phyloP scores from a whole-genome alignment of 2,329 filamentous ascomycete species.

The Colletotrichum lini region DNA sequence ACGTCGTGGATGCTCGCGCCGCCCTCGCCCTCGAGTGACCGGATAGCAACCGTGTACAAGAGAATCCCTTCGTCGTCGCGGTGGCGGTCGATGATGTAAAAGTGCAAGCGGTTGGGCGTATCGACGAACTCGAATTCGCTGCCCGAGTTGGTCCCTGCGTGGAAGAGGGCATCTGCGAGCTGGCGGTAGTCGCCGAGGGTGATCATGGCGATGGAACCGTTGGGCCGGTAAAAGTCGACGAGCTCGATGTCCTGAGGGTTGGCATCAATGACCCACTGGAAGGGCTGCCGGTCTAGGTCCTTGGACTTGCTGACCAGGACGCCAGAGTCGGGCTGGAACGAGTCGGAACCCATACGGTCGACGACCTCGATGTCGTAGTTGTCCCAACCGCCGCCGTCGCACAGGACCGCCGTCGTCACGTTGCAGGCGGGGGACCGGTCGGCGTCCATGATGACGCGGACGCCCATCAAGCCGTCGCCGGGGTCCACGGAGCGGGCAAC shows the following conservation, averaged over 20 bases:
- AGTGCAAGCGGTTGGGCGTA: constrained; percentile 62
- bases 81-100: constrained; percentile 62
- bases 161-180: constrained; percentile 67
- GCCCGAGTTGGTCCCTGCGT: constrained; percentile 66
- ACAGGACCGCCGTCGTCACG: constrained; percentile 58
- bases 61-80: constrained; percentile 60
- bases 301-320: constrained; percentile 70
- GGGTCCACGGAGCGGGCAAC: constrained; percentile 64
- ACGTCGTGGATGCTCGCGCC: constrained; percentile 53
- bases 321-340: constrained; percentile 65
- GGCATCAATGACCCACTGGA: constrained; percentile 69
- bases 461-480: constrained; percentile 56
- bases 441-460: constrained; percentile 61
- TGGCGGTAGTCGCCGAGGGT: constrained; percentile 69
- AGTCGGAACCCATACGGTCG: constrained; percentile 68
- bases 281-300: constrained; percentile 59
- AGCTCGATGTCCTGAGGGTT: constrained; percentile 67
- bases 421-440: constrained; percentile 63
- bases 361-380: constrained; percentile 68
- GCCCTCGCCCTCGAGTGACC: constrained; percentile 57
- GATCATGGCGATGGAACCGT: constrained; percentile 62
- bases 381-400: constrained; percentile 66
- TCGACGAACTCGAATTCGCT: constrained; percentile 65
- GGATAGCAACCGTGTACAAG: constrained; percentile 63
- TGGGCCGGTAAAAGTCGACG: constrained; percentile 64